Percentiles rank a stretch among this genome's conserved stretches.
phyloP scores from a whole-genome alignment of 163 green algal species.

The Scenedesmus sp. region DNA sequence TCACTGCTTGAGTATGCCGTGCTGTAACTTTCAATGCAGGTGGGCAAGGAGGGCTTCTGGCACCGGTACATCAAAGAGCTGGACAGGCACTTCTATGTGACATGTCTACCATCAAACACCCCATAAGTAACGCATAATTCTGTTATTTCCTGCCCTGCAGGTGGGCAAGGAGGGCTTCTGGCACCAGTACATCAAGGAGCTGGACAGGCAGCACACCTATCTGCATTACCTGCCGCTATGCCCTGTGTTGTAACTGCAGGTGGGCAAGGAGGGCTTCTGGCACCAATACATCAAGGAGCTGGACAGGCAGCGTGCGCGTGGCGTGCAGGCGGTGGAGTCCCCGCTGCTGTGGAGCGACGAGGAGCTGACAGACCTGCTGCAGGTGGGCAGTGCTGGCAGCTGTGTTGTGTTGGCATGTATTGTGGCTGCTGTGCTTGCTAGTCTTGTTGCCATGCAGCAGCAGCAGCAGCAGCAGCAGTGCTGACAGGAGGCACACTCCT shows the following conservation, averaged over 20 bases:
- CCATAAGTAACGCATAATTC: conserved; percentile 68
- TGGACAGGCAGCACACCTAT: conserved; percentile 74
- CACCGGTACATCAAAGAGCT: conserved; percentile 89
- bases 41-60: conserved; percentile 79
- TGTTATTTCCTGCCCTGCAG: background rate
- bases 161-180: conserved; percentile 76
- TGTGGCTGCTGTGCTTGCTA: background rate
- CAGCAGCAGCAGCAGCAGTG: no score
- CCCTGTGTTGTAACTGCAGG: background rate
- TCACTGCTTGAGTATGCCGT: no score
- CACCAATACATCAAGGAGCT: conserved; percentile 90
- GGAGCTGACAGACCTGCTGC: conserved; percentile 72
- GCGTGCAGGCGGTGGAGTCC: conserved; percentile 82
- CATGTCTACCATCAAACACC: no score
- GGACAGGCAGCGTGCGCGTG: conserved; percentile 81
- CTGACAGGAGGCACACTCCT: no score
- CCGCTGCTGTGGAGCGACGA: conserved; percentile 91
- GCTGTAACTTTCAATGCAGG: background rate
- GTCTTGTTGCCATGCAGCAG: no score
- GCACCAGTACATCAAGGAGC: conserved; percentile 88
- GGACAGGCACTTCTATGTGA: conserved; percentile 67
- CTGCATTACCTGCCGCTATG: background rate
- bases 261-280: conserved; percentile 80
- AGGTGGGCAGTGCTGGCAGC: no score
- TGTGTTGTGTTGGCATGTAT: background rate